A percentile compares a stretch with the other conserved stretches of the same genome.
Evolutionary conservation across 1,284 basidiomycete genomes (phyloP).

Genomic region (Earliella scabrosa): DNA sequence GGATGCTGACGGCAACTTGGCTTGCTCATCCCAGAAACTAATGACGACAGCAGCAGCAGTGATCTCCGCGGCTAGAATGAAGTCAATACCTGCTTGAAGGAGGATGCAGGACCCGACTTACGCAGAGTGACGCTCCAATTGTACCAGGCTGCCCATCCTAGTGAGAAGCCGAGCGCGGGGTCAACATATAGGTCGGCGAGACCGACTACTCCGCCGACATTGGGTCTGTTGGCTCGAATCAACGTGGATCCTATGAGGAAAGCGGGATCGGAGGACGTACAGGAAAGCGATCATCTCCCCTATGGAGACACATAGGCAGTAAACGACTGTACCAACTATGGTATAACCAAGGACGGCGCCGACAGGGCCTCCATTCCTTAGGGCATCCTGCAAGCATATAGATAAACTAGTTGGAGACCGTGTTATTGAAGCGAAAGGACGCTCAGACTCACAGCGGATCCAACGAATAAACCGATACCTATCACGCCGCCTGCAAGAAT

Average conservation of each 20-base stretch:
- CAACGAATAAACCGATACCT: conserved; percentile 53
- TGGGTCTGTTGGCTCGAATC: conserved; percentile 52
- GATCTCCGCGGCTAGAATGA: conserved; percentile 37
- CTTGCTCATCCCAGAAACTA: conserved; percentile 26
- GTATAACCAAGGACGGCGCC: conserved; percentile 70
- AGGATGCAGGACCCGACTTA: conserved; percentile 12
- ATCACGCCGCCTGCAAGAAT: conserved; percentile 45
- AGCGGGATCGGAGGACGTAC: conserved; percentile 11
- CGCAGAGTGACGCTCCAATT: conserved; percentile 38
- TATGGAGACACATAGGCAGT: conserved; percentile 42
- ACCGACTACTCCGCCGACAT: conserved; percentile 84
- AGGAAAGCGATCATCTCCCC: conserved; percentile 39
- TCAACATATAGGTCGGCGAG: conserved; percentile 53
- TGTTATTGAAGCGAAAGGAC: background rate
- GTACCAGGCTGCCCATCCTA: conserved; percentile 39
- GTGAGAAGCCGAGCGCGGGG: conserved; percentile 33
- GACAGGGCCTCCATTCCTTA: conserved; percentile 56
- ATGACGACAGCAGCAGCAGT: conserved; percentile 32
- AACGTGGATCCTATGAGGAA: conserved; percentile 15
- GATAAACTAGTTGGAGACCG: background rate
- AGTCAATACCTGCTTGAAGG: no score
- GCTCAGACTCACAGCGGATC: conserved; percentile 32
- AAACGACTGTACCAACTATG: conserved; percentile 50
- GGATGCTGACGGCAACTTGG: background rate
- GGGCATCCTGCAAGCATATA: conserved; percentile 59